Percentiles rank a stretch among this genome's conserved stretches.
These are phyloP conservation scores for Aspergillus carbonarius DNA, from an alignment of 2,329 filamentous ascomycete genomes.

Conservation along the genomic window DNA sequence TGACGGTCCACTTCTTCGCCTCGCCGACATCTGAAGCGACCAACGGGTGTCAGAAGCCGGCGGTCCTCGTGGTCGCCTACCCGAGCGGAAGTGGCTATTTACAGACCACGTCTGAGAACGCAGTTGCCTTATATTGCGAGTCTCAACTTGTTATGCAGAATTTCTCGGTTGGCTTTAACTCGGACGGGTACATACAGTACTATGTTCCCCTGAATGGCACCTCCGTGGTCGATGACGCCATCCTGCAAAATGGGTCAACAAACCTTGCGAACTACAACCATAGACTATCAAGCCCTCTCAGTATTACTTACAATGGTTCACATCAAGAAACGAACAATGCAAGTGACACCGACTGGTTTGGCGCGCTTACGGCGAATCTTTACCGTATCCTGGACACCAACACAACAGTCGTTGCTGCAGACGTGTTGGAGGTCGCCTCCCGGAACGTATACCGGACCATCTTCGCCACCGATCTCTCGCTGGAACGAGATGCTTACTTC, in stretches of 20 bases:
- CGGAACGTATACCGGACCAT: slow-evolving; percentile 16
- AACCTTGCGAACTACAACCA: slow-evolving; percentile 16
- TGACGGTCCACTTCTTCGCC: slow-evolving; percentile 9
- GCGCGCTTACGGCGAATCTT: slow-evolving; percentile 11
- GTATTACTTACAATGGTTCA: background rate
- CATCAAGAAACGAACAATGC: background rate
- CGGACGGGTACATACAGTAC: slow-evolving; percentile 13
- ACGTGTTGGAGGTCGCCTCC: slow-evolving; percentile 6
- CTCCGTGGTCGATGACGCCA: slow-evolving; percentile 9
- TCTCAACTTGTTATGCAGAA: slow-evolving; percentile 14
- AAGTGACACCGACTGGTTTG: slow-evolving; percentile 11
- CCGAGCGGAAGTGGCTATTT: slow-evolving; percentile 1
- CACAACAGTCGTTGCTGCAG: background rate
- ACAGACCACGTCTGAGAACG: background rate
- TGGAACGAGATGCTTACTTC: slow-evolving; percentile 18
- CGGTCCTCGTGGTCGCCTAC: slow-evolving; percentile 3
- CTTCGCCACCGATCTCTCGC: slow-evolving; percentile 17
- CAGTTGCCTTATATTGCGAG: slow-evolving; percentile 12
- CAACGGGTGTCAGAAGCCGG: background rate
- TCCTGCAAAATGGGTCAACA: slow-evolving; percentile 18
- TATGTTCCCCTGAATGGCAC: slow-evolving; percentile 7
- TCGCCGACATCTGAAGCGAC: background rate
- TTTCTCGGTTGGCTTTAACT: slow-evolving; percentile 14
- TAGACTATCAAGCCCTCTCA: slow-evolving; percentile 3
- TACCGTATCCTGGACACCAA: slow-evolving; percentile 10